Percentiles rank a stretch among this genome's conserved stretches.
Evolutionary conservation across 331 rosid genomes (phyloP).

Genomic region (Quercus phellos): DNA sequence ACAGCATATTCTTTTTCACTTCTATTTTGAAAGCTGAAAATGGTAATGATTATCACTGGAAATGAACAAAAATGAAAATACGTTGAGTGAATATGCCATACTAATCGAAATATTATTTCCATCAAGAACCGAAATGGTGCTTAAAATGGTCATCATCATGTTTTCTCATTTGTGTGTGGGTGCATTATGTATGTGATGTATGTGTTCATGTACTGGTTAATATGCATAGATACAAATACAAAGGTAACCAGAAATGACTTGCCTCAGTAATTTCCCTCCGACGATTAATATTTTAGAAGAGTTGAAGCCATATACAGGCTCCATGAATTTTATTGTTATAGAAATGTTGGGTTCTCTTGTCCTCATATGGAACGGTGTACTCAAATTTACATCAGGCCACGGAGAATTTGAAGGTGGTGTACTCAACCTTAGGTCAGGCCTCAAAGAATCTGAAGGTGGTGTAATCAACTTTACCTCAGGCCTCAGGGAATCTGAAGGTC

Average conservation of each 20-base stretch:
- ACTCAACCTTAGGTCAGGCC: too few relatives aligned
- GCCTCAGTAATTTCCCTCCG: conserved; percentile 68
- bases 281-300: conserved; percentile 52
- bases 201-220: neutral
- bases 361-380: conserved; percentile 54
- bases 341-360: conserved; percentile 57
- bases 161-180: neutral
- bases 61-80: conserved; percentile 3
- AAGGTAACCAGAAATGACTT: conserved; percentile 27
- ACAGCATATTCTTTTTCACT: conserved; percentile 43
- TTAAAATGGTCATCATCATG: neutral
- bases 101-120: neutral
- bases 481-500: conserved; percentile 61
- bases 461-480: conserved; percentile 50
- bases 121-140: neutral
- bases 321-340: conserved; percentile 45
- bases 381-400: conserved; percentile 12
- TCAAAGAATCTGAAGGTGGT: too few relatives aligned
- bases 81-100: neutral
- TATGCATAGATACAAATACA: neutral
- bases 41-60: conserved; percentile 16
- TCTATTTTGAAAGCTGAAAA: conserved; percentile 53
- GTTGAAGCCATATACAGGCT: conserved; percentile 79
- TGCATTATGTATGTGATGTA: neutral
- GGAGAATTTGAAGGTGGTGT: too few relatives aligned